phyloP scores from a whole-genome alignment of 2,329 filamentous ascomycete species.

The Cladosporium cucumerinum region DNA sequence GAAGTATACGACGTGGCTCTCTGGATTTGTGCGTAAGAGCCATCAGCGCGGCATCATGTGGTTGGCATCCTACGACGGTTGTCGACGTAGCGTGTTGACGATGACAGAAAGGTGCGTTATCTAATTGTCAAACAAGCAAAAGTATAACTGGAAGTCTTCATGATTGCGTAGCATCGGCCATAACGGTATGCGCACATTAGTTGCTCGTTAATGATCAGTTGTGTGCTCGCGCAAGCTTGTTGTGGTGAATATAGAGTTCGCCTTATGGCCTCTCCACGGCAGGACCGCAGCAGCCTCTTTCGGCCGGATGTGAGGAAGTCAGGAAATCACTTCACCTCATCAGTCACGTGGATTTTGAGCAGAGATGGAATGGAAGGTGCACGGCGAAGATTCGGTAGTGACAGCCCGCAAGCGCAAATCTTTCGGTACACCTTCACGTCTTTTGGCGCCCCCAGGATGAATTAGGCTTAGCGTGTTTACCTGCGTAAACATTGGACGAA shows the following conservation, averaged over 20 bases:
- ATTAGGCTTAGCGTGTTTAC: constrained; percentile 10
- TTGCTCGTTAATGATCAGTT: background rate
- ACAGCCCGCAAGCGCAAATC: background rate
- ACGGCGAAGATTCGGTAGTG: constrained; percentile 1
- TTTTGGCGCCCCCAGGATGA: background rate
- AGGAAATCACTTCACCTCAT: background rate
- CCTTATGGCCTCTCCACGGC: background rate
- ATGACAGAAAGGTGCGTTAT: background rate
- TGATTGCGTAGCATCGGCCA: background rate
- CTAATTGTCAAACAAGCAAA: background rate
- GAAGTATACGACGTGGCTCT: background rate
- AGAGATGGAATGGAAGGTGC: background rate
- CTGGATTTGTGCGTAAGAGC: background rate
- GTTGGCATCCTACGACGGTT: background rate
- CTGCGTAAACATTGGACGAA: constrained; percentile 8
- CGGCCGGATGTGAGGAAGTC: background rate
- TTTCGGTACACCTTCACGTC: background rate
- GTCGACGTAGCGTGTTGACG: background rate
- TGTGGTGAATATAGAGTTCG: background rate
- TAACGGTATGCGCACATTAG: background rate
- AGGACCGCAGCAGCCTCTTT: constrained; percentile 2
- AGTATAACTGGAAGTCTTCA: background rate
- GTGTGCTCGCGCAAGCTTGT: background rate
- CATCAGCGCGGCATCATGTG: too few relatives aligned
- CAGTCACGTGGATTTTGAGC: background rate